Conservation (phyloP, 75 land plant species). For the Cunninghamia lanceolata region DNA sequence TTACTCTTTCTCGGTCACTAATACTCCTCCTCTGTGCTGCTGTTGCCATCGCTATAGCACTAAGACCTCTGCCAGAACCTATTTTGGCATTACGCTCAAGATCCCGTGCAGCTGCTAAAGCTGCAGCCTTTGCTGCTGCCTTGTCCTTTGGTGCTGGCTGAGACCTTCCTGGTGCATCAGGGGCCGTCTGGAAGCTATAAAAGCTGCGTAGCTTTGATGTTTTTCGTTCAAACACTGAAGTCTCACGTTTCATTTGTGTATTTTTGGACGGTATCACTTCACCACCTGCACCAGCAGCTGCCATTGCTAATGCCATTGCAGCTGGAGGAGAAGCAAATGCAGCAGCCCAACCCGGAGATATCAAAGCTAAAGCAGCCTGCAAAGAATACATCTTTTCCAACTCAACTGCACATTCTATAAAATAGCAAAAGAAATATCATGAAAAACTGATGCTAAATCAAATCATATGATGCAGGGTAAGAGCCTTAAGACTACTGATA, state of each 20-base stretch:
- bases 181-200: conserved; percentile 75
- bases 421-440: not conserved
- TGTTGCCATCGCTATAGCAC: conserved; percentile 99
- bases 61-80: conserved; percentile 96
- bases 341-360: conserved; percentile 97
- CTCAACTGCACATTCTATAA: conserved; percentile 1
- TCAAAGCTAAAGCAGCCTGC: conserved; percentile 96
- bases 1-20: conserved; percentile 77
- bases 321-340: conserved; percentile 99
- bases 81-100: conserved; percentile 96
- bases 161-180: conserved; percentile 42
- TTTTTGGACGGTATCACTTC: conserved; percentile 39
- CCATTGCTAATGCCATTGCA: conserved; percentile 99
- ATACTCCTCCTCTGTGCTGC: conserved; percentile 82
- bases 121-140: conserved; percentile 96
- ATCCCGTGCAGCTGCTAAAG: conserved; percentile 95
- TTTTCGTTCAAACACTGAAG: conserved; percentile 65
- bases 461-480: not conserved
- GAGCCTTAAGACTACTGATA: not conserved
- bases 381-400: not conserved
- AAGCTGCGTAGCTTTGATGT: conserved; percentile 64
- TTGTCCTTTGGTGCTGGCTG: conserved; percentile 71
- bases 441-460: not conserved
- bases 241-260: conserved; percentile 59
- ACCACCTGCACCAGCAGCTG: conserved; percentile 98